phyloP scores from a whole-genome alignment of 805 yeast species.

The Barnettozyma siamensis region DNA sequence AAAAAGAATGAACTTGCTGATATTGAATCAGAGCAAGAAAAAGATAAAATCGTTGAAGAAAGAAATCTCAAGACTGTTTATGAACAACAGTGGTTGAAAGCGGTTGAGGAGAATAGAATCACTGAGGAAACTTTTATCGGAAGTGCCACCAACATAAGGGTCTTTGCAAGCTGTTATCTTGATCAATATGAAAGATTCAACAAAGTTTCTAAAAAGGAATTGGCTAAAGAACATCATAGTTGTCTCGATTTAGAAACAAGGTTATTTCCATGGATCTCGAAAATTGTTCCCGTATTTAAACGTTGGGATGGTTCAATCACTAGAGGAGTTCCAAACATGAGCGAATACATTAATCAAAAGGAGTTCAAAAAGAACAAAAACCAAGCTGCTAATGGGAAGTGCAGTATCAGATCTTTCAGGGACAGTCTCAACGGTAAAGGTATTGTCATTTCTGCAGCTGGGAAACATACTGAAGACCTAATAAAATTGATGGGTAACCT shows the following conservation, averaged over 20 bases:
- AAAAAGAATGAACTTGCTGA: slow-evolving; percentile 7
- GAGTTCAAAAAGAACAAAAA: slow-evolving; percentile 12
- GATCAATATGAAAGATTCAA: slow-evolving; percentile 15
- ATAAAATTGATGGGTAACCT: slow-evolving; percentile 34
- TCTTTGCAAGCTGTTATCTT: slow-evolving; percentile 25
- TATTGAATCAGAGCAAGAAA: slow-evolving; percentile 12
- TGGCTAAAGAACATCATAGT: not conserved
- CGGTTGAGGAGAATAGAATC: slow-evolving; percentile 11
- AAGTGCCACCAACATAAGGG: slow-evolving; percentile 23
- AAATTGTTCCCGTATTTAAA: slow-evolving; percentile 30
- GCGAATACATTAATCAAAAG: not conserved
- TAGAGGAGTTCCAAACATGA: slow-evolving; percentile 15
- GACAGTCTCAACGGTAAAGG: slow-evolving; percentile 30
- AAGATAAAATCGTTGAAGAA: slow-evolving; percentile 12
- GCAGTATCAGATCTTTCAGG: slow-evolving; percentile 24
- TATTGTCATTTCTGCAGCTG: slow-evolving; percentile 27
- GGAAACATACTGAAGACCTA: slow-evolving; percentile 25
- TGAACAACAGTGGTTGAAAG: slow-evolving; percentile 12
- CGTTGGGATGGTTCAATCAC: slow-evolving; percentile 31
- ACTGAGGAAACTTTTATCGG: slow-evolving; percentile 23
- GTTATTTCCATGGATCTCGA: slow-evolving; percentile 36
- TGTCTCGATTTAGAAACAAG: slow-evolving; percentile 33
- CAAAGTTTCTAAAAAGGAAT: not conserved
- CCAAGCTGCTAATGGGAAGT: slow-evolving; percentile 1
- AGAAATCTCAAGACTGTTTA: slow-evolving; percentile 7